Base-by-base conservation (phyloP, 2,329 filamentous ascomycete genomes). In the Bipolaris cookei region DNA sequence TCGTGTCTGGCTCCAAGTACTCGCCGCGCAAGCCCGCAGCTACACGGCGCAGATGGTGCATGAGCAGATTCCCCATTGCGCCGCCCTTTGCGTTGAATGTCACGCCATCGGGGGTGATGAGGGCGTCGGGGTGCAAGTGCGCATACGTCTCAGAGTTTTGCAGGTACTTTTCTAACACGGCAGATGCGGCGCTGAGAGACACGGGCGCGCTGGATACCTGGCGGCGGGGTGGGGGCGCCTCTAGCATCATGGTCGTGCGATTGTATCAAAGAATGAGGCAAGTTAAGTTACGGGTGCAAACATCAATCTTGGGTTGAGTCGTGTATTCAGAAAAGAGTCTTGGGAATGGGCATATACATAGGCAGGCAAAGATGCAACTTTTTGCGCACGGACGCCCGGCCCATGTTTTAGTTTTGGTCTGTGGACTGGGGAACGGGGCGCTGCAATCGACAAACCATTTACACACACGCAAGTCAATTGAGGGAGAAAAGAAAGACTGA, bases 11-110 rank as follows among this genome's bases (percentile, higher is more conserved):
- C 62, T 75, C 80, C 23, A 84, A 67, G 59, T 76, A 78, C 70
- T 85, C 83, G 20, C 84, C 84, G 18, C 76, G 69, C 56, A 86
- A 62, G 0, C 83, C 83, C 5, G 80, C 79, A 60, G 82, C 81
- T 7, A 86, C 80, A 45, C 84, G 78, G 35, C 79, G 76, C 43
- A 86, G 69, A 64, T 84, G 82, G 67, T 84, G 81, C 50, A 86
- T 75, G 13, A 79, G 76, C n/a, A 84, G 74, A 6, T 80, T 79
- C 41, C 81, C 80, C 16, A 64, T 68, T 0, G 79, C 74, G 1
- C 81, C 81, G 45, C 76, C 75, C 44, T 78, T 70, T 14, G 79
- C 73, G 20, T 75, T 72, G 66, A 79, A 81, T 11, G 70, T 68
- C 6, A 81, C 74, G 42, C 80, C 80, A 21, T 72, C 72, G 8